Evolutionary conservation across 2,329 filamentous ascomycete genomes (phyloP), one percentile per base, ranked within the genome.

Genomic region (Aureobasidium sp.): DNA sequence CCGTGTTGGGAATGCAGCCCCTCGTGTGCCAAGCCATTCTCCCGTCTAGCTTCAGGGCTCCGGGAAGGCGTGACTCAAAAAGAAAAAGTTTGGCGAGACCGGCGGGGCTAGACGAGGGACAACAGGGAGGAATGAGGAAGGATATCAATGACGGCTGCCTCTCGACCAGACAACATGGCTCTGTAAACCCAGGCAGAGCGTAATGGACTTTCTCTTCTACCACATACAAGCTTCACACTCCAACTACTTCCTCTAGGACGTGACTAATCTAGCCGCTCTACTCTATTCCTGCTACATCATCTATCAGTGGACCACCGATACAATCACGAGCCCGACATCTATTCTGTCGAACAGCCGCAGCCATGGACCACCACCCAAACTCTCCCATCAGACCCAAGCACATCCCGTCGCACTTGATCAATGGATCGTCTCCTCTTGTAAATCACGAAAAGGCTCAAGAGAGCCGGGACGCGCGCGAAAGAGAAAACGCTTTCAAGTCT

Each of bases 391-490:
- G 77, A 68, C 64, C 75, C 71, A 64, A 80, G 78, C 31, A 41
- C 78, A 74, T 85, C 34, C 83, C 84, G 31, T 77, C 81, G 55
- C 79, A 85, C 71, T 74, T 86, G 63, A 68, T 81, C 53, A 85
- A 86, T 70, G 83, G 82, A 58, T 59, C 53, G n/a, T 80, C 82
- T 51, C 77, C 84, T 37, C 76, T 82, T 51, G 70, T 73, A 36
- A 74, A 34, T 34, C 31, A 34, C 31, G 31, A 34, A 12, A 34
- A 34, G 31, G 31, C 77, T 12, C 76, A 77, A 17, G 75, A 80
- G 69, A 76, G 76, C 47, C 76, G 79, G 64, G 77, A 79, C 65
- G 71, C 71, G 59, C 74, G 74, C 67, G 84, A 86, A 68, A 76
- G 83, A 36, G 82, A 86, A 59, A 81, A 74, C 62, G 77, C 86